Evolutionary conservation across 2,329 filamentous ascomycete genomes (phyloP), one percentile per base, ranked within the genome.

Genomic region (Colletotrichum somersetense): DNA sequence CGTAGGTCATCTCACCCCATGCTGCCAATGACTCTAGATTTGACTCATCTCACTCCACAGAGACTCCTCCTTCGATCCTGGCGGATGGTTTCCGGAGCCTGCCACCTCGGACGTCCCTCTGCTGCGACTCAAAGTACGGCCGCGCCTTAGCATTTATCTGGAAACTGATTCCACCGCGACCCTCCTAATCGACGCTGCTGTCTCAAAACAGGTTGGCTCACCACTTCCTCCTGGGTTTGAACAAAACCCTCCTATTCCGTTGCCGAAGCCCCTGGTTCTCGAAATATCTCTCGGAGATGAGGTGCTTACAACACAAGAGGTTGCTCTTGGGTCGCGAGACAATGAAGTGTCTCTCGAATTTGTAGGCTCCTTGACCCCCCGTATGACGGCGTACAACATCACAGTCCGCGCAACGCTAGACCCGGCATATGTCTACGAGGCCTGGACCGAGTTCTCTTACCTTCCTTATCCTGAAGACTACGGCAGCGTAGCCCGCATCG

Each of bases 131-230:
- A 83, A 85, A 62, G 80, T 86, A 74, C 79, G 80, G 44, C 82
- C 85, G 8, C 82, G 85, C 1, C 83, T 86, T 75, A 86, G 80
- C 75, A 79, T 87, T 56, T 87, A 86, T 63, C 78, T 87, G 2
- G 81, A 80, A 20, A 80, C 77, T 56, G 85, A 87, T 68, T 63
- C 73, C 3, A 72, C 75, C 4, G 85, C 80, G 3, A 81, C 84
- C 23, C 84, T 87, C 65, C 77, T 87, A 6, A 80, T 87, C 56
- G 81, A 83, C 30, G 83, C 85, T 1, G 78, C 75, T 10, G 73
- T 85, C 7, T 86, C 85, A 6, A 77, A 78, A 5, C 85, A 80
- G 77, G 79, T 80, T 59, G 85, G 85, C 5, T 75, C 75, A 3
- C 75, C 79, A 1, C 85, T 83, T 76, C 78, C 79, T 0, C 1